phyloP scores from a whole-genome alignment of 2,329 filamentous ascomycete species.

The Blumeria graminis region DNA sequence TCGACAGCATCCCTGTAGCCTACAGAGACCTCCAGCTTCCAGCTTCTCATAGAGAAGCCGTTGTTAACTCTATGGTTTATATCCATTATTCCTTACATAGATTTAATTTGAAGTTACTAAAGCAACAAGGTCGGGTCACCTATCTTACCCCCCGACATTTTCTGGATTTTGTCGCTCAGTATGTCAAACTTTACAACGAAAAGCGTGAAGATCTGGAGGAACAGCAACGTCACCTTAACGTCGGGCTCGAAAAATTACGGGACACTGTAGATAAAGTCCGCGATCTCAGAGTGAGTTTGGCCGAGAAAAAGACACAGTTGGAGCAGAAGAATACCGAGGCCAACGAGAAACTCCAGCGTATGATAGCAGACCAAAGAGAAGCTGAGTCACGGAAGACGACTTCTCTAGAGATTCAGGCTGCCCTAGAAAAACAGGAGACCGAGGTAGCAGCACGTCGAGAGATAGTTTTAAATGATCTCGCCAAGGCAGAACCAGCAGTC shows the following conservation, averaged over 20 bases:
- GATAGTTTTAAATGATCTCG: slow-evolving; percentile 69
- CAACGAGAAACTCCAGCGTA: slow-evolving; percentile 88
- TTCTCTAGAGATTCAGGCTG: slow-evolving; percentile 69
- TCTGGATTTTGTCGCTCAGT: slow-evolving; percentile 92
- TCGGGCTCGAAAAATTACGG: slow-evolving; percentile 87
- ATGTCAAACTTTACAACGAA: slow-evolving; percentile 90
- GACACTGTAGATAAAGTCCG: slow-evolving; percentile 96
- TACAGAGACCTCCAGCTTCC: slow-evolving; percentile 70
- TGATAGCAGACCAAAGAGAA: slow-evolving; percentile 88
- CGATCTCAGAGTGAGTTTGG: slow-evolving; percentile 71
- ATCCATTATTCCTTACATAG: slow-evolving; percentile 84
- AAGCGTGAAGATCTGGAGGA: slow-evolving; percentile 97
- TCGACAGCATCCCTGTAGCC: slow-evolving; percentile 78
- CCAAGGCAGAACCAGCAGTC: slow-evolving; percentile 79
- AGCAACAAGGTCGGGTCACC: slow-evolving; percentile 78
- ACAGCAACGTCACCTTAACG: slow-evolving; percentile 92
- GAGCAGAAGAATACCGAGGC: slow-evolving; percentile 88
- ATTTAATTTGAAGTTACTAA: slow-evolving; percentile 70
- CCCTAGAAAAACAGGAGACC: slow-evolving; percentile 69
- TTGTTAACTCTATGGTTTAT: slow-evolving; percentile 97
- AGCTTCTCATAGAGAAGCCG: slow-evolving; percentile 69
- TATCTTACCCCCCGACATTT: slow-evolving; percentile 93
- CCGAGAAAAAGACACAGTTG: slow-evolving; percentile 80
- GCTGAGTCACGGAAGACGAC: slow-evolving; percentile 76
- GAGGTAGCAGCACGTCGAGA: slow-evolving; percentile 65